Evolutionary conservation across 352 stramenopile species (phyloP).

Genomic region (Blastocystis sp.): DNA sequence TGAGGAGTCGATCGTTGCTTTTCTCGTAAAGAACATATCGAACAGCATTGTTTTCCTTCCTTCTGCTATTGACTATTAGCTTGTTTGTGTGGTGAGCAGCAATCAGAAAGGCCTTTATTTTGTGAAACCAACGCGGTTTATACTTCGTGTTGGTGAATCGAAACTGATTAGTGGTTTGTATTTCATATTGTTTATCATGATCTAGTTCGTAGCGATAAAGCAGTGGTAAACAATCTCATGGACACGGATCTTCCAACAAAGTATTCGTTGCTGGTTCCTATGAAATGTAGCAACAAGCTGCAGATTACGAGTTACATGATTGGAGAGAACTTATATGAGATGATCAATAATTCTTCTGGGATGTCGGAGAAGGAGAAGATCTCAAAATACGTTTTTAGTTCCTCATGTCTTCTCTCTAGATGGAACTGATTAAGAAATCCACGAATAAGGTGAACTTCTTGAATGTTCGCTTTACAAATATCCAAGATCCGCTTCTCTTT

Average conservation of each 20-base stretch:
- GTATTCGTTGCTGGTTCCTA: not conserved
- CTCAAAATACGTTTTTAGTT: not conserved
- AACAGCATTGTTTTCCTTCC: not conserved
- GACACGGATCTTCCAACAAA: constrained; percentile 20
- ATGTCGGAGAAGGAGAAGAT: constrained; percentile 7
- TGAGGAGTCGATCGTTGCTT: constrained; percentile 38
- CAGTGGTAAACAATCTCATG: constrained; percentile 14
- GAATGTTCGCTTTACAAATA: constrained; percentile 56
- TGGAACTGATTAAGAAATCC: not conserved
- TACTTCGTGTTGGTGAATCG: not conserved
- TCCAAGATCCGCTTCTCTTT: not conserved
- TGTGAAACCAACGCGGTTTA: constrained; percentile 40
- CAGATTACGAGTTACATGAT: not conserved
- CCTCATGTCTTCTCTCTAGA: not conserved
- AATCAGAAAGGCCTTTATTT: constrained; percentile 43
- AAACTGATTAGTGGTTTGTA: constrained; percentile 33
- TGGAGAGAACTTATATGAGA: not conserved
- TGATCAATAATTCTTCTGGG: not conserved
- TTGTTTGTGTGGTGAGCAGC: constrained; percentile 15
- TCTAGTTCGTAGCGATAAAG: constrained; percentile 21
- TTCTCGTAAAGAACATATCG: not conserved
- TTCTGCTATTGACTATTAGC: not conserved
- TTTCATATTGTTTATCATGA: not conserved
- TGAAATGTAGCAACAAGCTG: not conserved
- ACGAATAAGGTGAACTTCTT: not conserved